Evolutionary conservation across 805 yeast species (phyloP).

Genomic region (Wickerhamomyces bisporus): DNA sequence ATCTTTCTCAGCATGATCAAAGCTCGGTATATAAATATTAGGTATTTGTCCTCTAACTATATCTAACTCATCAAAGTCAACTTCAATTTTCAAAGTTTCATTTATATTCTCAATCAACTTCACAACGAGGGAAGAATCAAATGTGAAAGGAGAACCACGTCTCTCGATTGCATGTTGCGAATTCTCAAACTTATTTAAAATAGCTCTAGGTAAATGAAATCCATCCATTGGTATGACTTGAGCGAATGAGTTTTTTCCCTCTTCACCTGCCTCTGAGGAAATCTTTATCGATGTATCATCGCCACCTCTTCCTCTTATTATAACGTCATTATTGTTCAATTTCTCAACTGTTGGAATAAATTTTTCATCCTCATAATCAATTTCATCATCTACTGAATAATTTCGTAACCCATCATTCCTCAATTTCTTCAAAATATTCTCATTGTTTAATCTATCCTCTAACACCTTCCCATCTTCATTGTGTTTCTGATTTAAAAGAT

Average conservation of each 20-base stretch:
- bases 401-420: constrained; percentile 9
- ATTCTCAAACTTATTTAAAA: constrained; percentile 45
- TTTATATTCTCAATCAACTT: constrained; percentile 9
- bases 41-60: constrained; percentile 23
- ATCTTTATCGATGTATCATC: constrained; percentile 21
- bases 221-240: constrained; percentile 70
- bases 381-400: constrained; percentile 1
- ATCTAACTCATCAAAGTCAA: constrained; percentile 8
- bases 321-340: constrained; percentile 1
- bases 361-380: constrained; percentile 17
- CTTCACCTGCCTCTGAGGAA: not conserved
- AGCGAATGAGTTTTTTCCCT: constrained; percentile 27
- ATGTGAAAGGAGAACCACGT: constrained; percentile 86
- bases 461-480: constrained; percentile 8
- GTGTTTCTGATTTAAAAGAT: constrained; percentile 31
- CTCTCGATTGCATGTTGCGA: constrained; percentile 52
- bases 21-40: constrained; percentile 54
- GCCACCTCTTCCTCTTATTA: constrained; percentile 23
- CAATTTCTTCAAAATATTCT: constrained; percentile 3
- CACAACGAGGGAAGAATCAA: constrained; percentile 41
- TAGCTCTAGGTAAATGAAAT: constrained; percentile 54
- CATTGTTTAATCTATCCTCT: not conserved
- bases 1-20: constrained; percentile 70
- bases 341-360: constrained; percentile 13
- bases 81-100: constrained; percentile 10